These are phyloP conservation scores for Jackrogersella minutella DNA, from an alignment of 495 filamentous ascomycete genomes.

Conservation along the genomic window DNA sequence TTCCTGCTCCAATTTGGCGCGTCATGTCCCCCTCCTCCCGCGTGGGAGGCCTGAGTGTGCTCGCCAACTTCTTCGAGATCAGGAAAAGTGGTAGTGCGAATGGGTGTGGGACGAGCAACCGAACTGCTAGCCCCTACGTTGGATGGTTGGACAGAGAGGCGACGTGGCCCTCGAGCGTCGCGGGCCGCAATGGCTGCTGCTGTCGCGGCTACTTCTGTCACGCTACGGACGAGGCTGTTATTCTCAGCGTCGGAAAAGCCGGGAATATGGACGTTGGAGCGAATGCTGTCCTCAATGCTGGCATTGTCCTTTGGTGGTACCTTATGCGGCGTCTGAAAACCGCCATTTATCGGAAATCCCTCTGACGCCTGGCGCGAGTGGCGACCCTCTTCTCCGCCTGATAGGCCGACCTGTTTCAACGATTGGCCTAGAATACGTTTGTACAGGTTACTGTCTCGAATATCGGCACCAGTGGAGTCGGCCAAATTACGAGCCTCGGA, in stretches of 20 bases:
- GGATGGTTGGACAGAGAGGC: slow-evolving; percentile 37
- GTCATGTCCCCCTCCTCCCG: slow-evolving; percentile 96
- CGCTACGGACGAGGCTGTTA: slow-evolving; percentile 76
- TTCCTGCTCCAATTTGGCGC: slow-evolving; percentile 96
- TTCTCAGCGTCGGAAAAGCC: slow-evolving; percentile 84
- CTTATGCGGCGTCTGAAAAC: slow-evolving; percentile 65
- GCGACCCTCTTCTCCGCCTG: slow-evolving; percentile 51
- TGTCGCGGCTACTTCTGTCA: slow-evolving; percentile 91
- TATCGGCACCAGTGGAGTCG: slow-evolving; percentile 56
- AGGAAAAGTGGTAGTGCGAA: slow-evolving; percentile 52
- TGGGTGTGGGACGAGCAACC: slow-evolving; percentile 42
- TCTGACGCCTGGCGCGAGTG: slow-evolving; percentile 55
- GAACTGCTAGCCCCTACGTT: slow-evolving; percentile 40
- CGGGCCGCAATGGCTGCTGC: slow-evolving; percentile 88
- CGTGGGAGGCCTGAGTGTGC: slow-evolving; percentile 62
- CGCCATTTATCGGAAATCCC: slow-evolving; percentile 37
- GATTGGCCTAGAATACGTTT: slow-evolving; percentile 93
- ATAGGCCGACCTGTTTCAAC: slow-evolving; percentile 76
- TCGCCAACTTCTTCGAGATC: slow-evolving; percentile 52
- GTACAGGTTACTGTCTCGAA: slow-evolving; percentile 88
- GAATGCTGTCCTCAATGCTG: slow-evolving; percentile 47
- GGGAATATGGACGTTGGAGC: slow-evolving; percentile 61
- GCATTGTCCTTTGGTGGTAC: slow-evolving; percentile 72
- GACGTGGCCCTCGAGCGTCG: slow-evolving; percentile 62
- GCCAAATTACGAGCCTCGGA: slow-evolving; percentile 55